Percentiles rank a stretch among this genome's conserved stretches.
Evolutionary conservation across 2,329 filamentous ascomycete genomes (phyloP).

Genomic region (Decorospora gaudefroyi): DNA sequence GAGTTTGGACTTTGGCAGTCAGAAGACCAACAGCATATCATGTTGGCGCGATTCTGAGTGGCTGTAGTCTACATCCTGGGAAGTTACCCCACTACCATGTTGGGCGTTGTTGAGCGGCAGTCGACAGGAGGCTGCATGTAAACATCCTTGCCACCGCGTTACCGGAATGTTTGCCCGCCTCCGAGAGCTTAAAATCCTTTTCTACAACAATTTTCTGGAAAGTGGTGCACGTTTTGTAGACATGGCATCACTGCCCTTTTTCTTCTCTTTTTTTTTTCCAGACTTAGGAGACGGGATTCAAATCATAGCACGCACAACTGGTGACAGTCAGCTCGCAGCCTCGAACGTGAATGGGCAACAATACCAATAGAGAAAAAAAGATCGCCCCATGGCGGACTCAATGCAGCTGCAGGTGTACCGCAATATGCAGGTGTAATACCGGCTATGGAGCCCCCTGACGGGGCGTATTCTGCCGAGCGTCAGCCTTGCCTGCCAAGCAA

Average conservation of each 20-base stretch:
- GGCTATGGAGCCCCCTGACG: slow-evolving; percentile 9
- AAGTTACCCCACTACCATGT: no score
- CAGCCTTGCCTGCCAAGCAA: slow-evolving; percentile 1
- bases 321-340: no score
- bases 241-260: no score
- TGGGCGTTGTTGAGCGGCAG: slow-evolving; percentile 2
- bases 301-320: no score
- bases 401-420: neutral
- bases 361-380: no score
- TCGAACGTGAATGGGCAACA: no score
- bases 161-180: neutral
- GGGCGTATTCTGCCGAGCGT: slow-evolving; percentile 11
- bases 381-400: no score
- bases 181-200: no score
- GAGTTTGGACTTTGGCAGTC: neutral
- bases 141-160: neutral
- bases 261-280: no score
- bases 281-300: no score
- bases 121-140: neutral
- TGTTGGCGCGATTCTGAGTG: neutral
- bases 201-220: no score
- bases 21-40: neutral
- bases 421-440: slow-evolving; percentile 5
- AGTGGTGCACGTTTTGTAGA: no score
- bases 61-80: neutral